Percentiles rank a stretch among this genome's conserved stretches.
phyloP scores from a whole-genome alignment of 2,329 filamentous ascomycete species.

The Colletotrichum chlorophyti region DNA sequence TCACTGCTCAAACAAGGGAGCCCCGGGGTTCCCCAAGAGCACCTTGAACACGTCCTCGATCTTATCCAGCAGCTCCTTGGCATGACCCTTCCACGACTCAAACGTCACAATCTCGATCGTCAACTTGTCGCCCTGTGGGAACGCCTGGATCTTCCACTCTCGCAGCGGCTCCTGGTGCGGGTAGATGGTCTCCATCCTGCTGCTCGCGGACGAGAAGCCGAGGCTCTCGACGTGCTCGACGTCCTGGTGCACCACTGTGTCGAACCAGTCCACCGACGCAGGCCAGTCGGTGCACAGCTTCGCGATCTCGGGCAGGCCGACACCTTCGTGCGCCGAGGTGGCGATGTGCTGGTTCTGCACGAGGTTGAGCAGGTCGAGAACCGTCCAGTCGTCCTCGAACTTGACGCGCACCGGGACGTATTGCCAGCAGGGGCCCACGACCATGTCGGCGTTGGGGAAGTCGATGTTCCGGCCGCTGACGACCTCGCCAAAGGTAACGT shows the following conservation, averaged over 20 bases:
- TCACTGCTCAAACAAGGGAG: conserved; percentile 36
- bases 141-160: conserved; percentile 69
- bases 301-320: conserved; percentile 62
- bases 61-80: conserved; percentile 57
- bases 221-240: conserved; percentile 67
- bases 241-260: conserved; percentile 65
- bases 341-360: conserved; percentile 65
- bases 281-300: conserved; percentile 54
- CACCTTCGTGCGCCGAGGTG: conserved; percentile 60
- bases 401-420: conserved; percentile 69
- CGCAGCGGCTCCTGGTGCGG: conserved; percentile 62
- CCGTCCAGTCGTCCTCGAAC: conserved; percentile 59
- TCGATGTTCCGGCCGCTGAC: conserved; percentile 69
- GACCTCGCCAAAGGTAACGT: conserved; percentile 72
- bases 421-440: conserved; percentile 72
- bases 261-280: conserved; percentile 51
- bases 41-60: conserved; percentile 48
- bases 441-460: conserved; percentile 59
- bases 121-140: conserved; percentile 56
- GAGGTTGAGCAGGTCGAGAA: conserved; percentile 56
- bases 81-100: conserved; percentile 60
- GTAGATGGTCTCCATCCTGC: conserved; percentile 63
- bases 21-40: conserved; percentile 44
- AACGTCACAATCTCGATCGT: conserved; percentile 67
- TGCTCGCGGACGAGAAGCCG: conserved; percentile 41